Evolutionary conservation across 2,329 filamentous ascomycete genomes (phyloP), one percentile per base, ranked within the genome.

Genomic region (Sclerotinia minor): DNA sequence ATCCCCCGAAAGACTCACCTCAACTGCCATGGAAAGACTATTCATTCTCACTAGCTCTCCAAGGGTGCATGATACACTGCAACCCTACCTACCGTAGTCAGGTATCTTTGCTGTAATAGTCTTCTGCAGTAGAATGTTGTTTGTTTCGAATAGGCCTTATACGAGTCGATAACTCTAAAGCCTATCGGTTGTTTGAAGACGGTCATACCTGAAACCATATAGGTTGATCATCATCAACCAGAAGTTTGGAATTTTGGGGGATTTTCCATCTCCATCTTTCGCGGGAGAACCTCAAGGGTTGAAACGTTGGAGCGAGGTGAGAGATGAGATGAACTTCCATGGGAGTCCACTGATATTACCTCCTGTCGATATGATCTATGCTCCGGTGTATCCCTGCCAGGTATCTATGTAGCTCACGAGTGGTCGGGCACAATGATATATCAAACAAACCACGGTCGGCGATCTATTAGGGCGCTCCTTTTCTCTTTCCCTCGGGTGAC

Each of bases 171-270:
- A 29, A 58, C 38, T 58, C 24, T 44, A 44, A 44, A n/a, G 9
- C 55, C 55, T 58, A 44, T 44, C 55, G 38, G 47, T 47, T 47
- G 26, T 47, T 5, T 19, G 26, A 32, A 32, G 44, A 60, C 29
- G 41, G 41, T 9, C 44, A 47, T 11, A 45, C 26, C 47, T 47
- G 19, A 47, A 47, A 47, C 57, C 29, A 9, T 17, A 11, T n/a
- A 60, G 24, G 41, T 45, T 60, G n/a, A 32, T 47, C 57, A 13
- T 60, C 57, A n/a, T 32, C 57, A 47, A 24, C 44, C 57, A 47
- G 26, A 35, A 26, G 24, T 47, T 47, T 29, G 21, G 41, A 35
- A n/a, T 45, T 32, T 32, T 44, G 41, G 9, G 24, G 26, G 11
- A 7, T 29, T 47, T 60, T n/a, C 19, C 41, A 60, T n/a, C 57